Evolutionary conservation across 129 eudicot genomes (phyloP).

Genomic region (Logfia minima): DNA sequence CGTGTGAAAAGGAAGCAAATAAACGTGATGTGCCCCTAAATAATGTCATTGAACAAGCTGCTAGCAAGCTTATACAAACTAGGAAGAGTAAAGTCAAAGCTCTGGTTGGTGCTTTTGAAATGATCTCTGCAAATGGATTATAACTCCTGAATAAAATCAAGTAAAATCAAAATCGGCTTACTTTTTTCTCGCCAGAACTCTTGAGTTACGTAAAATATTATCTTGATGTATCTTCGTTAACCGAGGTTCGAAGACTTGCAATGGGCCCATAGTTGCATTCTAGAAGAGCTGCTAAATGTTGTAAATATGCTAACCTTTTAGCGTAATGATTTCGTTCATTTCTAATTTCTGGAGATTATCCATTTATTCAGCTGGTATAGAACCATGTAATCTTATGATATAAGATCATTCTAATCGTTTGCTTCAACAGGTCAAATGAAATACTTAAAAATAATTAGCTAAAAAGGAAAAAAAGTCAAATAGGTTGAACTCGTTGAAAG

Average conservation of each 20-base stretch:
- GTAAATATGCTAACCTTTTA: neutral
- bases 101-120: slow-evolving; percentile 44
- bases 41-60: slow-evolving; percentile 60
- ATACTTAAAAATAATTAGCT: neutral
- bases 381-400: neutral
- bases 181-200: neutral
- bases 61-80: slow-evolving; percentile 47
- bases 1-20: slow-evolving; percentile 18
- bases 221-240: neutral
- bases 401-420: neutral
- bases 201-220: neutral
- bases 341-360: neutral
- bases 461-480: neutral
- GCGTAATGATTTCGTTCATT: neutral
- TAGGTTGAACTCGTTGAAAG: neutral
- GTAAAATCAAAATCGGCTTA: neutral
- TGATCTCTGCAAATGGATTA: neutral
- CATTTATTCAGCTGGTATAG: neutral
- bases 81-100: slow-evolving; percentile 70
- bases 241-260: neutral
- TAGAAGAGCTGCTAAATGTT: neutral
- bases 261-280: neutral
- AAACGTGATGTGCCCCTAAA: slow-evolving; percentile 24
- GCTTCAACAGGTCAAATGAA: neutral
- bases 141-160: neutral